Conservation (phyloP, 176 grass and related monocot genomes). For the Eleusine indica region DNA sequence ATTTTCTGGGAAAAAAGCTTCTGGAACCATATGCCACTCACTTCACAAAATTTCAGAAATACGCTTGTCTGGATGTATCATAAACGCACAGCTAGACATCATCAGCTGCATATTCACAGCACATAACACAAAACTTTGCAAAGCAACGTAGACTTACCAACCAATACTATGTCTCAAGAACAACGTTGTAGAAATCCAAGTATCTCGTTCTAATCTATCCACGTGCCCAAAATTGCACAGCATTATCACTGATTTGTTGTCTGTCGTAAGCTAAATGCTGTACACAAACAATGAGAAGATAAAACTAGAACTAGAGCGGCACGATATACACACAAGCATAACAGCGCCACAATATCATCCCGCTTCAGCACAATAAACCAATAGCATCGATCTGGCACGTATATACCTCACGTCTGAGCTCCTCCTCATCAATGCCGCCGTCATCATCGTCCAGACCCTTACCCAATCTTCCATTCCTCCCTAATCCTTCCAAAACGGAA, state of each 20-base stretch:
- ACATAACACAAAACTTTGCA: too few species aligned
- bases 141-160: not conserved
- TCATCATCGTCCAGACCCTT: not conserved
- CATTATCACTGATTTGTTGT: not conserved
- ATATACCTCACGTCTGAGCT: conserved; percentile 54
- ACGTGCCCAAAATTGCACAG: not conserved
- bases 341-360: not conserved
- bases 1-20: not conserved
- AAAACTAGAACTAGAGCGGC: not conserved
- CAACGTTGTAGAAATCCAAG: not conserved
- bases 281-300: not conserved
- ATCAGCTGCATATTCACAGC: too few species aligned
- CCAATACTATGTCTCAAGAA: not conserved
- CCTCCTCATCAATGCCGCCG: conserved; percentile 28
- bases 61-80: too few species aligned
- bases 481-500: conserved; percentile 31
- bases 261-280: not conserved
- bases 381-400: not conserved
- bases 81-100: too few species aligned
- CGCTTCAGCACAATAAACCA: not conserved
- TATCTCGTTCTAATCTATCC: not conserved
- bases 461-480: not conserved
- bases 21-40: not conserved
- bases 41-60: not conserved
- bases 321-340: not conserved